Base-by-base conservation (phyloP, 1,284 basidiomycete species). In the Sanghuangporus baumii region DNA sequence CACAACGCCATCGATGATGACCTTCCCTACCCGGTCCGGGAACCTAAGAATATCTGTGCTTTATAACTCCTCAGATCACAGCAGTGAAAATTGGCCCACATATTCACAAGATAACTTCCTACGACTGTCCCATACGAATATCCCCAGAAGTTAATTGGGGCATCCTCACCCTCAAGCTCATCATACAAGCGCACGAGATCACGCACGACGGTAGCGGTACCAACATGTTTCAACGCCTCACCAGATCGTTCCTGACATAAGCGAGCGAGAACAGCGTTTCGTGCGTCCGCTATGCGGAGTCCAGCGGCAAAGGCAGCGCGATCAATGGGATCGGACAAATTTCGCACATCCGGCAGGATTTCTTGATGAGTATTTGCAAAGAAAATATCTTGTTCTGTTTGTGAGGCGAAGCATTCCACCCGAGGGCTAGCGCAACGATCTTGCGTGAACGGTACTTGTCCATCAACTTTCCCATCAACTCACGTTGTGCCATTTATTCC, bases 371-470 rank as follows among this genome's bases (percentile, higher is more conserved):
- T 69, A 52, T 70, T 68, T 2, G 59, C 57, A 55, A 62, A 67
- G 23, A 59, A 69, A n/a, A 70, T 59, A 37, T 71, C 70, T 65
- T 71, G 70, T 12, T 65, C 69, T 16, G 68, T 68, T 62, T 70
- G 68, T 16, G 67, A 66, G 31, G 61, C 61, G 47, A 69, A 70
- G 58, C 70, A 71, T 26, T 70, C 68, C 18, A 71, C 61, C 0
- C 68, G 64, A 8, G 70, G 70, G 16, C 69, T 70, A 43, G 23
- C 16, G 57, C 37, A 23, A 59, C 6, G 16, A n/a, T 12, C 18
- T 43, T 5, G 16, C 12, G 43, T 46, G 20, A 46, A 18, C 16
- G 7, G 16, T 16, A 12, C 40, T n/a, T 46, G 16, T 3, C 18
- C 43, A 46, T 7, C 20, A 14, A n/a, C 16, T 46, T 18, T 46